Conservation (phyloP, 306 rosid genomes). For the Echinosophora koreensis region DNA sequence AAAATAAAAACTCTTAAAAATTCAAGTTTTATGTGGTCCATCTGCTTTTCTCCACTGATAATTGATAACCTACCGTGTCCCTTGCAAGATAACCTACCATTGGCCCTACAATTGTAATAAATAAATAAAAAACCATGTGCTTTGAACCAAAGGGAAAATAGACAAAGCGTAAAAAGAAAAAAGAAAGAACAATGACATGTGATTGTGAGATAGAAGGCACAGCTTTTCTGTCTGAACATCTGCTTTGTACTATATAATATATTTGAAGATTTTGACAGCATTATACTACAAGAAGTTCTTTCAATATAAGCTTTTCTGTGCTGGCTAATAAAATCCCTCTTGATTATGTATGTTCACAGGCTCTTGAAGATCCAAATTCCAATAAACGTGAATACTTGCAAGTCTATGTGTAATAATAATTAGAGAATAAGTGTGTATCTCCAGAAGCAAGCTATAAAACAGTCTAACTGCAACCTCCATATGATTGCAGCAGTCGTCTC, state of each 20-base stretch:
- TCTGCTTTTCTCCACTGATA: constrained; percentile 14
- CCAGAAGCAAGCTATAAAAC: constrained; percentile 7
- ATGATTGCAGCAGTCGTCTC: constrained; percentile 29
- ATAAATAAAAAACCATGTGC: constrained; percentile 36
- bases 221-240: constrained; percentile 19
- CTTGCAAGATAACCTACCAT: constrained; percentile 45
- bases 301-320: constrained; percentile 26
- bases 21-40: constrained; percentile 48
- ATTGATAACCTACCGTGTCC: constrained; percentile 50
- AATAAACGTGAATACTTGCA: constrained; percentile 30
- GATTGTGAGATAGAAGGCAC: constrained; percentile 40
- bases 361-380: constrained; percentile 50
- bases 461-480: constrained; percentile 14
- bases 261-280: constrained; percentile 40
- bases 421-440: constrained; percentile 19
- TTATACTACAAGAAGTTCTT: constrained; percentile 6
- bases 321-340: constrained; percentile 14
- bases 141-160: not conserved
- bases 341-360: constrained; percentile 46
- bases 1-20: constrained; percentile 33
- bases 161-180: not conserved
- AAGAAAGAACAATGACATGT: constrained; percentile 27
- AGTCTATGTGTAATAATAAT: not conserved
- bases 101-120: constrained; percentile 22
- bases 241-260: not conserved